A percentile compares a stretch with the other conserved stretches of the same genome.
Evolutionary conservation across 2,329 filamentous ascomycete genomes (phyloP).

Genomic region (Colletotrichum brevisporum): DNA sequence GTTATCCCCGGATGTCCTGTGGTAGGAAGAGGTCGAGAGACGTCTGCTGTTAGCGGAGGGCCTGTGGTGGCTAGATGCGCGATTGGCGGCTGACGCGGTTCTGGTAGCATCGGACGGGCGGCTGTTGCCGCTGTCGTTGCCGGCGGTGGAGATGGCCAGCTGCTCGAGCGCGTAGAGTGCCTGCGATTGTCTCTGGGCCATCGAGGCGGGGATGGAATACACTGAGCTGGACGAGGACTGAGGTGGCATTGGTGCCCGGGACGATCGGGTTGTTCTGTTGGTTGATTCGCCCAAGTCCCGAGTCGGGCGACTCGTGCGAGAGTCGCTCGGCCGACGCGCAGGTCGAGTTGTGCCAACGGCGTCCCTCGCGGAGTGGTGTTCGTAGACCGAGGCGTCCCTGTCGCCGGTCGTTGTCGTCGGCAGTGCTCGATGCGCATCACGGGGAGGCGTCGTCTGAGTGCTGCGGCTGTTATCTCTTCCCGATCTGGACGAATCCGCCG

Average conservation of each 20-base stretch:
- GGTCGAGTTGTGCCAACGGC: neutral
- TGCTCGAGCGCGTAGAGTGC: neutral
- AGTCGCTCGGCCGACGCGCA: too few species aligned
- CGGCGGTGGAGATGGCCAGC: neutral
- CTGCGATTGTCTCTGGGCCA: neutral
- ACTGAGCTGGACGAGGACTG: neutral
- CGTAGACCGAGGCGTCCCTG: neutral
- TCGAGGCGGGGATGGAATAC: conserved; percentile 9
- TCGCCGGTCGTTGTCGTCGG: neutral
- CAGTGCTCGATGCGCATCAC: neutral
- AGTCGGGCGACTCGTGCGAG: neutral
- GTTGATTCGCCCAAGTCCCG: too few species aligned
- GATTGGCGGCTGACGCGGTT: too few species aligned
- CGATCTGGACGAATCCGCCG: neutral
- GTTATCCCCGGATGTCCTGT: too few species aligned
- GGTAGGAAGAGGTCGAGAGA: neutral
- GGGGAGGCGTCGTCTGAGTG: neutral
- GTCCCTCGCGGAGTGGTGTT: neutral
- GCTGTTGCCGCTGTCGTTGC: neutral
- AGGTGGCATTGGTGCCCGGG: neutral
- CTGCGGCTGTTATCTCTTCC: neutral
- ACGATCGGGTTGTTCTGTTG: neutral
- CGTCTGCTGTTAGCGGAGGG: neutral
- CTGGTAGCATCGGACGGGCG: too few species aligned
- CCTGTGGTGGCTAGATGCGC: too few species aligned